These are phyloP conservation scores for Leishmania aethiopica DNA, from an alignment of 208 protist species.

Conservation along the genomic window DNA sequence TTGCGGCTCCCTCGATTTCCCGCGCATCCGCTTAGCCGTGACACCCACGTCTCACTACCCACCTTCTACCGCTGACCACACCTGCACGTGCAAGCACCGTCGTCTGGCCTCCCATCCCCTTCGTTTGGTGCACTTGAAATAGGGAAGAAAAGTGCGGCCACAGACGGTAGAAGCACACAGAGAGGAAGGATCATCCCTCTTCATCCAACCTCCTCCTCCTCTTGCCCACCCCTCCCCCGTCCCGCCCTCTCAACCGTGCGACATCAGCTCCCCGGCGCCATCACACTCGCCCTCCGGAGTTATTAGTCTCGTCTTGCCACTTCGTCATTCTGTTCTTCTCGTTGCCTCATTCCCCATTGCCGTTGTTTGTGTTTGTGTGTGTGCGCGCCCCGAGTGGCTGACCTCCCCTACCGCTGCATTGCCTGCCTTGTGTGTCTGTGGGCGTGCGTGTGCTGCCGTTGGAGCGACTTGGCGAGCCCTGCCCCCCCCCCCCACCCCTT, in stretches of 20 bases:
- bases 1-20: background rate
- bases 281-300: background rate
- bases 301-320: background rate
- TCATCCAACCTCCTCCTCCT: background rate
- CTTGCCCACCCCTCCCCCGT: background rate
- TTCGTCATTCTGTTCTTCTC: background rate
- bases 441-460: background rate
- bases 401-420: too few species aligned
- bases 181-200: background rate
- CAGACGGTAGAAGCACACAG: background rate
- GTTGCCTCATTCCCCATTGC: background rate
- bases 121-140: background rate
- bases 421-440: background rate
- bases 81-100: background rate
- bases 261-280: background rate
- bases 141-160: background rate
- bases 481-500: too few species aligned
- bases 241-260: background rate
- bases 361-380: background rate
- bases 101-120: background rate
- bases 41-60: background rate
- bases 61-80: background rate
- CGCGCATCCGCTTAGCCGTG: background rate
- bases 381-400: background rate
- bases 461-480: background rate